Conservation (phyloP, 768 basidiomycete species). For the Xerocomus potaroensis region DNA sequence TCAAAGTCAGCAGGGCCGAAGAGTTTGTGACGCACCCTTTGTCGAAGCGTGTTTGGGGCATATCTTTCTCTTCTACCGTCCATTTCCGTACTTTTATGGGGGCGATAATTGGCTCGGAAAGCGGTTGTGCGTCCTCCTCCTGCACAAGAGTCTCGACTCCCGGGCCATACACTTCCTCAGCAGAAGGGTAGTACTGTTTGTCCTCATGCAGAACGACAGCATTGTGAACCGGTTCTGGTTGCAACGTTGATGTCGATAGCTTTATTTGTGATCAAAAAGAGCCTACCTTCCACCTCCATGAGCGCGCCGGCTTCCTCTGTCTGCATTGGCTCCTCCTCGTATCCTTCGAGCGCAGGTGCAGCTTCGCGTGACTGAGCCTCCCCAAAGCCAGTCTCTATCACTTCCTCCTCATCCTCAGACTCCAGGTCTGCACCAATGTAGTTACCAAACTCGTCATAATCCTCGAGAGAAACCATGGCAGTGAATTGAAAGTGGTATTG, state of each 20-base stretch:
- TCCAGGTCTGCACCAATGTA: conserved; percentile 95
- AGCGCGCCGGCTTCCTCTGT: conserved; percentile 57
- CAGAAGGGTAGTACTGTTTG: conserved; percentile 96
- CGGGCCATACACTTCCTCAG: conserved; percentile 85
- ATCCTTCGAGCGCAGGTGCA: conserved; percentile 72
- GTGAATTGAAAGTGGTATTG: background rate
- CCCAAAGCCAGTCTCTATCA: conserved; percentile 48
- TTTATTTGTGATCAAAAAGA: background rate
- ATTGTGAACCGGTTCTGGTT: conserved; percentile 68
- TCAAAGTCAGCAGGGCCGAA: conserved; percentile 2
- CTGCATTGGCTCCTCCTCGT: conserved; percentile 65
- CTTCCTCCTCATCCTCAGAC: conserved; percentile 67
- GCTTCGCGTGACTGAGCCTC: conserved; percentile 34
- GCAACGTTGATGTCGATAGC: conserved; percentile 6
- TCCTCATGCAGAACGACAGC: conserved; percentile 92
- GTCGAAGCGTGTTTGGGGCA: conserved; percentile 97
- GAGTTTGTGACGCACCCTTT: conserved; percentile 63
- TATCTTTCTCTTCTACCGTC: conserved; percentile 90
- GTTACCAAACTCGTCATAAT: conserved; percentile 95
- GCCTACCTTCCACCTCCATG: conserved; percentile 83
- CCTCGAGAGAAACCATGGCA: conserved; percentile 58
- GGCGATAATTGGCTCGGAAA: conserved; percentile 92
- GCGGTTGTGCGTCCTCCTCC: conserved; percentile 95
- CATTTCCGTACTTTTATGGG: conserved; percentile 95
- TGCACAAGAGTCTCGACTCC: conserved; percentile 97